Percentiles rank a stretch among this genome's conserved stretches.
Evolutionary conservation across 2,329 filamentous ascomycete genomes (phyloP).

Genomic region (Pseudofabraea citricarpa): DNA sequence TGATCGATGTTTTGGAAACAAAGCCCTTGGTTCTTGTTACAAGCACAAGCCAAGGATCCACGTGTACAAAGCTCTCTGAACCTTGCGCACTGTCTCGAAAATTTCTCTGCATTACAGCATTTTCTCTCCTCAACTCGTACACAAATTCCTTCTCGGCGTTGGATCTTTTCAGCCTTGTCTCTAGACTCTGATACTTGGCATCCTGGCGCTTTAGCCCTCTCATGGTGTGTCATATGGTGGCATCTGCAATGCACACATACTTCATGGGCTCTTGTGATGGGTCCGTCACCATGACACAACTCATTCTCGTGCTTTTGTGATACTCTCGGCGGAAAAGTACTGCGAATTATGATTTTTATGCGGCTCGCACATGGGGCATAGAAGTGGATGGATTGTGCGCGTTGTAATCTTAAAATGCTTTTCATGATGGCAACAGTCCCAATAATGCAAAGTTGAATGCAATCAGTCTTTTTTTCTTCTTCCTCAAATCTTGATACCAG

Average conservation of each 20-base stretch:
- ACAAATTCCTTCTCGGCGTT: conserved; percentile 2
- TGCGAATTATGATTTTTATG: conserved; percentile 1
- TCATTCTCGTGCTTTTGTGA: background rate
- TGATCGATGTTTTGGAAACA: too few relatives aligned
- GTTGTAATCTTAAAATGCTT: conserved; percentile 2
- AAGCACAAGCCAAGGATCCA: too few relatives aligned
- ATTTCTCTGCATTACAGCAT: background rate
- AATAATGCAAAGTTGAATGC: background rate
- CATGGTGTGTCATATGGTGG: background rate
- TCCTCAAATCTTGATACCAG: too few relatives aligned
- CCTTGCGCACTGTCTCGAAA: too few relatives aligned
- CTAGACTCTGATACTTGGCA: background rate
- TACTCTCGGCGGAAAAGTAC: conserved; percentile 1
- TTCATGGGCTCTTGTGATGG: too few relatives aligned
- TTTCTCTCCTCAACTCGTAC: background rate
- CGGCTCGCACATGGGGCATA: conserved; percentile 1
- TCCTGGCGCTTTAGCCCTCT: background rate
- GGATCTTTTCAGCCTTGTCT: conserved; percentile 1
- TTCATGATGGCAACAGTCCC: conserved; percentile 1
- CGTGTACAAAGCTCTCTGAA: too few relatives aligned
- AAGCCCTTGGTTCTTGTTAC: too few relatives aligned
- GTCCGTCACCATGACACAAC: background rate
- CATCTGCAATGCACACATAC: background rate
- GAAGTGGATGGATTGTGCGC: background rate
- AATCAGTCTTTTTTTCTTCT: too few relatives aligned